Evolutionary conservation across 2,329 filamentous ascomycete species (phyloP), one percentile per base, ranked within the genome.

Genomic region (Penicillium capsulatum): DNA sequence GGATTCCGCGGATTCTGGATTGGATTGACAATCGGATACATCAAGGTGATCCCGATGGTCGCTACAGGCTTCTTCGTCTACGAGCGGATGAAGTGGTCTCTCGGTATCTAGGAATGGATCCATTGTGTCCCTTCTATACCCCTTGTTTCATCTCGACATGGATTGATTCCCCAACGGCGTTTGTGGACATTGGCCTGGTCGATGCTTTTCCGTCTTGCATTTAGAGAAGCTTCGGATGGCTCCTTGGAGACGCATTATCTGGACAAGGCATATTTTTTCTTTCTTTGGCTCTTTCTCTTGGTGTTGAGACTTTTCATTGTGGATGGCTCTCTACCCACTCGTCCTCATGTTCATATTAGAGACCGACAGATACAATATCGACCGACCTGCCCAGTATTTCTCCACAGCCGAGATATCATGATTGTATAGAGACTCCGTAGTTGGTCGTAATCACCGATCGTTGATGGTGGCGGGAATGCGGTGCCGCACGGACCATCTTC

Each of bases 21-120:
- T 8, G 92, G 92, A 0, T 68, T 98, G 61, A 87, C 85, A 1
- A 96, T 98, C 65, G 92, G 92, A 6, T 98, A 97, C 65, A 79
- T 89, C 58, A 98, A 98, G 71, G 80, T 97, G 36, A 75, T 96
- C 47, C 92, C 92, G 3, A 84, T 98, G 86, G 80, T 71, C 17
- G 92, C 92, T 9, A 79, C 77, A 11, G 77, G 77, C 48, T 84
- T 84, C 61, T 83, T 76, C 58, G 79, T 80, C 13, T 84, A 84
- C 57, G 81, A 84, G 60, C 69, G 81, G 43, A 72, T 74, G 36
- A 84, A 84, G 70, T 62, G 74, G 69, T 67, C 73, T 50, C 67
- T 89, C 50, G 81, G 80, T 29, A 86, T 89, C 57, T 86, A 70
- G 58, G 60, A 5, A 9, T 9, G 5, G 19, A 5, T 22, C 19